A percentile compares a stretch with the other conserved stretches of the same genome.
Conservation (phyloP, 441 rosid species). For the Syzygium syzygioides region DNA sequence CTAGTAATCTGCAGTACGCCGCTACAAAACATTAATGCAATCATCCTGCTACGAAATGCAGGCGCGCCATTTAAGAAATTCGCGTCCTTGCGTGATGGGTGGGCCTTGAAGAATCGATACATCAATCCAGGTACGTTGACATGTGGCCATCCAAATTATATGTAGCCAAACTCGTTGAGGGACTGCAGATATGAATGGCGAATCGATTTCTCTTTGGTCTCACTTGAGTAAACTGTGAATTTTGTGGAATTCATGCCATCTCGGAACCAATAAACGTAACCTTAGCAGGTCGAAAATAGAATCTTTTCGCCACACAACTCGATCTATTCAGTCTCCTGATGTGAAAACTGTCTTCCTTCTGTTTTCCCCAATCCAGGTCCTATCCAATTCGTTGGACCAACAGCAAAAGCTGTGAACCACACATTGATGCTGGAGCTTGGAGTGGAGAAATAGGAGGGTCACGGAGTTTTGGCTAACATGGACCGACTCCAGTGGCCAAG, state of each 20-base stretch:
- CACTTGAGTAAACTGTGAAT: background rate
- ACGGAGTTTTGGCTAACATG: background rate
- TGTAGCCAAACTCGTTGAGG: background rate
- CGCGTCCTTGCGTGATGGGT: constrained; percentile 64
- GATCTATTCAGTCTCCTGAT: background rate
- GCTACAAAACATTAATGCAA: background rate
- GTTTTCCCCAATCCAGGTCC: constrained; percentile 52
- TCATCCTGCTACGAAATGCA: background rate
- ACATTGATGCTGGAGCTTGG: constrained; percentile 80
- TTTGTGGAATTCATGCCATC: background rate
- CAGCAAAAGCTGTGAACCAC: constrained; percentile 54
- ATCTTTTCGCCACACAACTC: background rate
- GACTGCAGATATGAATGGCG: background rate
- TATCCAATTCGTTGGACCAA: constrained; percentile 77
- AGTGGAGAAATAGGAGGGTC: constrained; percentile 2
- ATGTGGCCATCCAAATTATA: background rate
- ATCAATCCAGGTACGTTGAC: constrained; percentile 75
- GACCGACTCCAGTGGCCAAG: background rate
- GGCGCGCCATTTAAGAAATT: constrained; percentile 91
- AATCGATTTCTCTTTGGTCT: background rate
- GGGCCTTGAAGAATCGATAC: constrained; percentile 81
- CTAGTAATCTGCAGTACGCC: background rate
- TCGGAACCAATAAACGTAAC: background rate
- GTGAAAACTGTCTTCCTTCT: background rate
- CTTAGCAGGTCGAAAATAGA: background rate